Evolutionary conservation across 169 alveolate genomes (phyloP), one percentile per base, ranked within the genome.

Genomic region (Besnoitia besnoiti): DNA sequence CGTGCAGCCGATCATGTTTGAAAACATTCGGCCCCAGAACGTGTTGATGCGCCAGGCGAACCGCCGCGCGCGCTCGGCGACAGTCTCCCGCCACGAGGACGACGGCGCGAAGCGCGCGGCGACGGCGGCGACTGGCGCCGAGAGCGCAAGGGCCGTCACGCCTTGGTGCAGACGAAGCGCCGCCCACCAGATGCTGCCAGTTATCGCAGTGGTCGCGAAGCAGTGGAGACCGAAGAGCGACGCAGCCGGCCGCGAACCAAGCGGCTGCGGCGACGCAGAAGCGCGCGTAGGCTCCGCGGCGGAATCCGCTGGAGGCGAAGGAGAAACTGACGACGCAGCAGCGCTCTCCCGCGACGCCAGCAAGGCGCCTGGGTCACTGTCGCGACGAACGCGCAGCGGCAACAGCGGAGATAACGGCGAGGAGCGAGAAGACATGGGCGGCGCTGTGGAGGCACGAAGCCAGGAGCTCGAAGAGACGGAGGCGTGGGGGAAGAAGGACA

Each of bases 181-280:
- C 21, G 59, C 19, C 87, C 87, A 77, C 87, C 87, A 77, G 12
- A 77, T 3, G 61, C 50, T 35, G 61, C 87, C 87, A 16, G 61
- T 77, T 14, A 27, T 0, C 21, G 30, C 55, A 24, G 61, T 8
- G 33, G 55, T 27, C 59, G 14, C 16, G 21, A 77, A 30, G 40
- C 10, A 77, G 61, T 27, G 40, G 87, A 77, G 40, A 40, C 61
- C 87, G 49, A 73, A 73, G 40, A 35, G 44, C 30, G 80, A 2
- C 21, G 80, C 80, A 0, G 80, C 46, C 46, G 44, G 10, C 24
- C 46, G 21, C 24, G 47, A 14, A 7, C 7, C 2, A 5, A 30
- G n/a, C 46, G 21, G 44, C 46, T 7, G 80, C 44, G 24, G 40
- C 21, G 80, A 67, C 44, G 40, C 42, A 30, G 44, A 35, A 30